phyloP scores from a whole-genome alignment of 768 basidiomycete species.

The Pholiota microspora region DNA sequence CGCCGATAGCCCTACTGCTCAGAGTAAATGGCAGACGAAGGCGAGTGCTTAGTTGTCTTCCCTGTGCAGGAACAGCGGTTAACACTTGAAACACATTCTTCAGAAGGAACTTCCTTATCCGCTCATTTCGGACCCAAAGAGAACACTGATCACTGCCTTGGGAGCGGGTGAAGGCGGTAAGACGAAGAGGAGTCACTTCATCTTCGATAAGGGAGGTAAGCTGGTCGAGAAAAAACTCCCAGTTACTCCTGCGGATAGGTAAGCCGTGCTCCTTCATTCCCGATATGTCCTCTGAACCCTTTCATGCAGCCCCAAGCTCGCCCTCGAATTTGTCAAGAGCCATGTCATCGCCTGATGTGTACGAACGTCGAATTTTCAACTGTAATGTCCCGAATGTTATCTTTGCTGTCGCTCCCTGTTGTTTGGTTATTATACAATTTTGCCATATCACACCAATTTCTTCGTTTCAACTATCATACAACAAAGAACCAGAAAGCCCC shows the following conservation, averaged over 20 bases:
- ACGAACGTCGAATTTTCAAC: constrained; percentile 4
- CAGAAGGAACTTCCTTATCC: constrained; percentile 86
- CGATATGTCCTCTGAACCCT: not conserved
- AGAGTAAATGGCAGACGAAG: constrained; percentile 86
- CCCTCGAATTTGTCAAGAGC: constrained; percentile 68
- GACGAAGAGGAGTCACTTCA: constrained; percentile 91
- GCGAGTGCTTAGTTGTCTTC: constrained; percentile 32
- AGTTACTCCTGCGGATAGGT: constrained; percentile 88
- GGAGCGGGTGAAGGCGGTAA: constrained; percentile 79
- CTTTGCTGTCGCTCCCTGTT: constrained; percentile 4
- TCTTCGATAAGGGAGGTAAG: constrained; percentile 91
- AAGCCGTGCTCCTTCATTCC: not conserved
- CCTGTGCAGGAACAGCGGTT: not conserved
- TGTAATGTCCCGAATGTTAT: constrained; percentile 2
- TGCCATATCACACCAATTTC: not conserved
- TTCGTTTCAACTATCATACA: not conserved
- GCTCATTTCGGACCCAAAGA: constrained; percentile 87
- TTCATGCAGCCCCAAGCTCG: constrained; percentile 51
- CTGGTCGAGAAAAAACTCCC: constrained; percentile 82
- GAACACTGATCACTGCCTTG: constrained; percentile 72
- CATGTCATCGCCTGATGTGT: constrained; percentile 14
- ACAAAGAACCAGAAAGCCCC: not conserved
- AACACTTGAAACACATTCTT: too few species aligned
- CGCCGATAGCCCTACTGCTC: constrained; percentile 70
- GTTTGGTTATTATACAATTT: constrained; percentile 15